phyloP scores from a whole-genome alignment of 2,329 filamentous ascomycete genomes.

The Paecilomyces niveus region DNA sequence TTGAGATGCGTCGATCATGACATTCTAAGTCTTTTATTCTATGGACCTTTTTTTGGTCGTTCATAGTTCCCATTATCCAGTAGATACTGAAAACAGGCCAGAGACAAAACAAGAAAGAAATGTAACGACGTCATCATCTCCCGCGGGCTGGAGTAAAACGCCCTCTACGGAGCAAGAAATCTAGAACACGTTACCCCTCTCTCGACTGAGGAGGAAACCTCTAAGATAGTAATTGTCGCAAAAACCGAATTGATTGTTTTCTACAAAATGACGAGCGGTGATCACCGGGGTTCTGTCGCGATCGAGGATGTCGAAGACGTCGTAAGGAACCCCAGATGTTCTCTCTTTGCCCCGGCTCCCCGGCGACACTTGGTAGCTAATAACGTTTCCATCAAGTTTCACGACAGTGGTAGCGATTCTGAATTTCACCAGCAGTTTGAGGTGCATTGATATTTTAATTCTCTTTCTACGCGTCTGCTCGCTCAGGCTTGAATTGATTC shows the following conservation, averaged over 20 bases:
- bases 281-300: conserved; percentile 2
- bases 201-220: background rate
- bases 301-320: conserved; percentile 4
- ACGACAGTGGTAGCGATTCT: conserved; percentile 25
- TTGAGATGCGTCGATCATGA: too few species aligned
- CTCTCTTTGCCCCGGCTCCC: background rate
- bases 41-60: background rate
- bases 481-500: background rate
- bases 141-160: background rate
- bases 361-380: too few species aligned
- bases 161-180: conserved; percentile 2
- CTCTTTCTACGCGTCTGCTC: background rate
- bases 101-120: background rate
- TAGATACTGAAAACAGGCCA: background rate
- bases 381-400: conserved; percentile 16
- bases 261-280: background rate
- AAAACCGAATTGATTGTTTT: background rate
- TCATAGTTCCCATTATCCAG: background rate
- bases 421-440: conserved; percentile 30
- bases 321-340: background rate
- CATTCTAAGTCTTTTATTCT: too few species aligned
- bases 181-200: background rate
- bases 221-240: background rate
- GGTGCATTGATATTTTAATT: conserved; percentile 13
- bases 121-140: background rate